A percentile compares a stretch with the other conserved stretches of the same genome.
These are phyloP conservation scores for Nicotiana benthamiana DNA, from an alignment of 257 asterid genomes.

Conservation along the genomic window DNA sequence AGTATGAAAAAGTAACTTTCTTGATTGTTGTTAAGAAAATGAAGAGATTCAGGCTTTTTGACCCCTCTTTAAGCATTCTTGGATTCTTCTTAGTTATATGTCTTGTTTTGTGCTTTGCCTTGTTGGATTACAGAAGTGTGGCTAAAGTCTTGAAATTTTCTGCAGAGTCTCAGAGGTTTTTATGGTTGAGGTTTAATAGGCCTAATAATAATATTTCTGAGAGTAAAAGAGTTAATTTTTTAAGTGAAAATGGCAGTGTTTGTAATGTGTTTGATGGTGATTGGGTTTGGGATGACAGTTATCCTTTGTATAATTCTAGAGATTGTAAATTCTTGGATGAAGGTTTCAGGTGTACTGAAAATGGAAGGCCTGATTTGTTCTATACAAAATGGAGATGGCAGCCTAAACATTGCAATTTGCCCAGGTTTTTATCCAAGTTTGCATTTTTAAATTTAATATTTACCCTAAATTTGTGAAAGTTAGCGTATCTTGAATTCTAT, in stretches of 20 bases:
- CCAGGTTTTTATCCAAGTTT: conserved; percentile 42
- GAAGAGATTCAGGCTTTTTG: conserved; percentile 67
- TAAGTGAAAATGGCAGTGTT: conserved; percentile 42
- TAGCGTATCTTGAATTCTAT: background rate
- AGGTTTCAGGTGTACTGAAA: conserved; percentile 81
- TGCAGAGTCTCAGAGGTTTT: conserved; percentile 44
- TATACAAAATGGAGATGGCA: conserved; percentile 99
- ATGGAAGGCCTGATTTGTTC: conserved; percentile 91
- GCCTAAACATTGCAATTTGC: conserved; percentile 80
- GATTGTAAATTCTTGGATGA: conserved; percentile 78
- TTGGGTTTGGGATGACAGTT: conserved; percentile 95
- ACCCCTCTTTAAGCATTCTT: conserved; percentile 67
- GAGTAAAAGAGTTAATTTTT: conserved; percentile 42
- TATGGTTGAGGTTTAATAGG: conserved; percentile 51
- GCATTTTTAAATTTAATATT: conserved; percentile 8
- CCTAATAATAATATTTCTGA: background rate
- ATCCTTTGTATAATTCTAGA: conserved; percentile 70
- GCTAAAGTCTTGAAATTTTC: conserved; percentile 42
- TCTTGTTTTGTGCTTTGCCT: conserved; percentile 52
- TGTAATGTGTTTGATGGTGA: conserved; percentile 92
- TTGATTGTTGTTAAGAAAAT: conserved; percentile 48
- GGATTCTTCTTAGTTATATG: conserved; percentile 48
- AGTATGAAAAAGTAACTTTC: conserved; percentile 20
- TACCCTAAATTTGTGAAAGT: background rate
- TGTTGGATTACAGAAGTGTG: conserved; percentile 54